phyloP scores from a whole-genome alignment of 1,284 basidiomycete genomes.

The Moesziomyces aphidis region DNA sequence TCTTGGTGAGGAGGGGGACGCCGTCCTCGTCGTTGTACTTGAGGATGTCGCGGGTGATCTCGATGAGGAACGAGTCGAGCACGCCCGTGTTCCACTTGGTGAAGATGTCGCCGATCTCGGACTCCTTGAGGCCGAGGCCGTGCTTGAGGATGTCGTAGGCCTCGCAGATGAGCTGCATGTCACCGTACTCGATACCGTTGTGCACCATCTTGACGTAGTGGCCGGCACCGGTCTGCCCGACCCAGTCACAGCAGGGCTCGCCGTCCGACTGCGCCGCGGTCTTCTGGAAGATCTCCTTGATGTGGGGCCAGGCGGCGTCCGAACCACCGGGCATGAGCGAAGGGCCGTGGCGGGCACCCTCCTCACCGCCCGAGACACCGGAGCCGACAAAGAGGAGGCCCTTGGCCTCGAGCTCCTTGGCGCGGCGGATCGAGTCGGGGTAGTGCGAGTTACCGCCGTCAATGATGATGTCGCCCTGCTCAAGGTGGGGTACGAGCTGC shows the following conservation, averaged over 20 bases:
- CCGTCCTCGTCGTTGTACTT: conserved; percentile 90
- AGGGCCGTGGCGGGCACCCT: conserved; percentile 96
- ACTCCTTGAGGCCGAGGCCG: conserved; percentile 80
- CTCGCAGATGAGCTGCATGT: conserved; percentile 99
- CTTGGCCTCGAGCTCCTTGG: conserved; percentile 91
- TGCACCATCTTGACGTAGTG: conserved; percentile 99
- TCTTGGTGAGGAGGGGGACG: conserved; percentile 88
- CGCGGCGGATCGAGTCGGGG: conserved; percentile 96
- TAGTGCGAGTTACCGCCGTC: conserved; percentile 99
- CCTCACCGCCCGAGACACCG: conserved; percentile 99
- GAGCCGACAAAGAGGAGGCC: conserved; percentile 97
- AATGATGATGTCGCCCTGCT: conserved; percentile 90
- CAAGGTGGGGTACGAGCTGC: conserved; percentile 73
- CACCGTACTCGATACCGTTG: conserved; percentile 92
- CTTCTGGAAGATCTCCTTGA: conserved; percentile 99
- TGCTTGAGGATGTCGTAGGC: conserved; percentile 87
- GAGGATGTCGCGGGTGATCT: conserved; percentile 74
- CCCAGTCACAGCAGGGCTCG: conserved; percentile 99
- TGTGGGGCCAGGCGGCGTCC: conserved; percentile 90
- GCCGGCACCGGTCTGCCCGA: conserved; percentile 91
- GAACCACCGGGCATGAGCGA: conserved; percentile 99
- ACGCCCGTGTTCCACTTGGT: conserved; percentile 94
- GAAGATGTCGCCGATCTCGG: conserved; percentile 68
- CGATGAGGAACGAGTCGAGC: conserved; percentile 98
- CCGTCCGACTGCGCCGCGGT: conserved; percentile 94